Evolutionary conservation across 1,284 basidiomycete genomes (phyloP), one percentile per base, ranked within the genome.

Genomic region (Rugosomyces carneus): DNA sequence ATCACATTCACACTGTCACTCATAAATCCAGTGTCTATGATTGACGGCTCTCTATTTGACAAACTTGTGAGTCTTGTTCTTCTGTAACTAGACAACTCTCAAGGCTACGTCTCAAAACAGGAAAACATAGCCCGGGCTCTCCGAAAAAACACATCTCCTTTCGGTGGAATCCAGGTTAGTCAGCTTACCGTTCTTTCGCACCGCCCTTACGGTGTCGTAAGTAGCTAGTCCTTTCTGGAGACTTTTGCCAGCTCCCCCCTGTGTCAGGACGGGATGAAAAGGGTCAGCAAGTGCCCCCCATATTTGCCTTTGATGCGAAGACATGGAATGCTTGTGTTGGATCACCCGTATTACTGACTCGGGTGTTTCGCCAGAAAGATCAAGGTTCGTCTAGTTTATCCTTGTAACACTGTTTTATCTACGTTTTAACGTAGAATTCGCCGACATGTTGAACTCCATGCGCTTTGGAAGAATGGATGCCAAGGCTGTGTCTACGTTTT

Each of bases 161-260:
- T 95, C 57, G 94, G 94, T 23, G 94, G 91, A 10, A 92, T 95
- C 19, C 84, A 94, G 73, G 80, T 94, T 68, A 34, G 72, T 51
- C 6, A n/a, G 31, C 15, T 19, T 13, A 1, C 18, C n/a, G 16
- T 9, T 21, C 23, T 16, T 9, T 43, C 11, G 27, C 9, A 4
- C 13, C 27, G 4, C n/a, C 15, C n/a, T 37, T 27, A 46, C 8
- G 26, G 23, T 47, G 24, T 38, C 23, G 34, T 66, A 24, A 84
- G 6, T n/a, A 67, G 81, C 70, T 97, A 37, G 71, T 96, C 44
- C 72, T 93, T 36, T 91, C 87, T 6, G 92, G 93, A 2, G 93
- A 95, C 64, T 95, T 95, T 66, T 93, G 89, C 65, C 92, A 96
- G 65, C 74, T 96, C 0, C 94, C 94, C 1, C 94, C 94, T 0